These are phyloP conservation scores for Rhamnella rubrinervis DNA, from an alignment of 331 rosid genomes.

Conservation along the genomic window DNA sequence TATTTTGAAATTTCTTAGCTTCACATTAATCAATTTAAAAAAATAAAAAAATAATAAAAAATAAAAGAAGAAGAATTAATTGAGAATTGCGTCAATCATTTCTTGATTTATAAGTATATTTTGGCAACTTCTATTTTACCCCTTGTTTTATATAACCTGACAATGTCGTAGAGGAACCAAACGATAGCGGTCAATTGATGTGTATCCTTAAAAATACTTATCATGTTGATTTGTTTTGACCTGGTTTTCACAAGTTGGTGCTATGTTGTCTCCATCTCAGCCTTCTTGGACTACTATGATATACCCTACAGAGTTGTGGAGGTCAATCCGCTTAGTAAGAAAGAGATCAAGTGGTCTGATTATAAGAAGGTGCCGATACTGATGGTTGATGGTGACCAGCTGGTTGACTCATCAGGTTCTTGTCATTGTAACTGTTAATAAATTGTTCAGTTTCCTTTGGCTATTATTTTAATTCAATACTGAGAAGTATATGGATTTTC, in stretches of 20 bases:
- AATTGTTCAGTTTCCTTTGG: conserved; percentile 5
- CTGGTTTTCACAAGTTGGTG: conserved; percentile 15
- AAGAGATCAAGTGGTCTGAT: conserved; percentile 94
- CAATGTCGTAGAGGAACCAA: background rate
- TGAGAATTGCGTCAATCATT: no score
- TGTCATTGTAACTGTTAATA: conserved; percentile 11
- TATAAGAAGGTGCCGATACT: conserved; percentile 95
- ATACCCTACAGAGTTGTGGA: conserved; percentile 89
- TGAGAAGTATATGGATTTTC: background rate
- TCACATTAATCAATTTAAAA: no score
- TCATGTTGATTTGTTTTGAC: background rate
- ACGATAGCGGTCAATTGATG: background rate
- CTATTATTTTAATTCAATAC: background rate
- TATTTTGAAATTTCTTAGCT: no score
- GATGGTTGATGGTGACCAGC: conserved; percentile 87
- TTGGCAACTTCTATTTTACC: no score
- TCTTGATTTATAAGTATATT: no score
- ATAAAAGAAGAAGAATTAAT: no score
- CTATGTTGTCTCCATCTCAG: conserved; percentile 44
- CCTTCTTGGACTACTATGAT: conserved; percentile 85
- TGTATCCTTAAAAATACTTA: background rate
- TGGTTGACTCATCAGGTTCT: conserved; percentile 91
- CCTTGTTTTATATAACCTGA: no score
- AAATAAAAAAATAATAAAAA: no score
- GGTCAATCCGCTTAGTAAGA: conserved; percentile 93